Evolutionary conservation across 2,329 filamentous ascomycete species (phyloP).

Genomic region (Magnaporthiopsis rhizophila): DNA sequence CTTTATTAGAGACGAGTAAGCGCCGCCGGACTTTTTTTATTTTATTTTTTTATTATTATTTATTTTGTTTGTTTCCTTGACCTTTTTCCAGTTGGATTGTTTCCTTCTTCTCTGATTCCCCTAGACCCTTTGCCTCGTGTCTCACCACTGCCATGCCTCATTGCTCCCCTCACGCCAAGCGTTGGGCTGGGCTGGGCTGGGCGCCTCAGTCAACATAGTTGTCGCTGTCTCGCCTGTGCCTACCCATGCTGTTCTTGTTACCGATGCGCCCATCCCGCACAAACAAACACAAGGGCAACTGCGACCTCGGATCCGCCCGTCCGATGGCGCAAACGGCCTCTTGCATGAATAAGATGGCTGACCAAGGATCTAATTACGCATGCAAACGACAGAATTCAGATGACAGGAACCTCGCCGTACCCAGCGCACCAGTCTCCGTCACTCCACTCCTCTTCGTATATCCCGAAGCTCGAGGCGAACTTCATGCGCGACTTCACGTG

Average conservation of each 20-base stretch:
- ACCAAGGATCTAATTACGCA: neutral
- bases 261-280: neutral
- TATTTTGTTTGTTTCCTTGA: neutral
- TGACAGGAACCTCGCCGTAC: constrained; percentile 78
- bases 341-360: neutral
- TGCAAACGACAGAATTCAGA: constrained; percentile 6
- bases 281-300: neutral
- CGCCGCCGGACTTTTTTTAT: constrained; percentile 13
- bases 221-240: neutral
- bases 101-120: neutral
- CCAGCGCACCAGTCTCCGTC: constrained; percentile 78
- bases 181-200: neutral
- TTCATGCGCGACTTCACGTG: constrained; percentile 98
- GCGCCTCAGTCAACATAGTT: neutral
- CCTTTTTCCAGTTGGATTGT: neutral
- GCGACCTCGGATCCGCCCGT: neutral
- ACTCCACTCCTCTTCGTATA: constrained; percentile 91
- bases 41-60: too few relatives aligned
- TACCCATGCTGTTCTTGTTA: neutral
- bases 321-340: neutral
- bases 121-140: neutral
- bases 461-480: constrained; percentile 91
- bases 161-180: neutral
- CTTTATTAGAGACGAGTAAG: constrained; percentile 97
- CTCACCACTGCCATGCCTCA: neutral